Percentiles rank a stretch among this genome's conserved stretches.
Evolutionary conservation across 176 grass and related monocot species (phyloP).

Genomic region (Avena insularis): DNA sequence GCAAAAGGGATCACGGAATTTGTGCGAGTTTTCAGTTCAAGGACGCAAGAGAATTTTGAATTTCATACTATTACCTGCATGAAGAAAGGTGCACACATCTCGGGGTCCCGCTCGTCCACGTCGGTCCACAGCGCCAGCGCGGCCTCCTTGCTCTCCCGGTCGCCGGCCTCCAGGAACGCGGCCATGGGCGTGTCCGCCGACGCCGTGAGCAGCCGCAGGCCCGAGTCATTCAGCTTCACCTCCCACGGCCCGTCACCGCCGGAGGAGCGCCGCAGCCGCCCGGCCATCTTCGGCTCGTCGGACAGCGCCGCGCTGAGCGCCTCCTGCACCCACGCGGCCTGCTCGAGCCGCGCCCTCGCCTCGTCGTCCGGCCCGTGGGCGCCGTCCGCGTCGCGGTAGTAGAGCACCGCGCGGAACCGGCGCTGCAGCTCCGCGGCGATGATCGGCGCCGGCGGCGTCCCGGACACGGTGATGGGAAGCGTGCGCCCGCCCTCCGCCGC

Average conservation of each 20-base stretch:
- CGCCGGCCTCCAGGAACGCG: conserved; percentile 53
- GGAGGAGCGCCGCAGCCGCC: conserved; percentile 58
- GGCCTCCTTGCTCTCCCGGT: conserved; percentile 41
- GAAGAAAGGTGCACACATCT: conserved; percentile 63
- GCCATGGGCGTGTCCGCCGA: conserved; percentile 54
- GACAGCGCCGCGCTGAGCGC: conserved; percentile 60
- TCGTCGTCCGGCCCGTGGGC: conserved; percentile 35
- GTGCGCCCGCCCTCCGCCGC: conserved; percentile 33
- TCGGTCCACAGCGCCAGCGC: conserved; percentile 63
- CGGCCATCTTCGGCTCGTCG: conserved; percentile 68
- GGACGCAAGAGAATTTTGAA: not conserved
- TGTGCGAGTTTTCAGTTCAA: not conserved
- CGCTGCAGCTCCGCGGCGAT: conserved; percentile 49
- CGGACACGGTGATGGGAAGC: conserved; percentile 48
- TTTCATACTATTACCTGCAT: conserved; percentile 53
- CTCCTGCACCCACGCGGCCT: conserved; percentile 75
- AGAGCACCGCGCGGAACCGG: conserved; percentile 64
- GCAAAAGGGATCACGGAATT: not conserved
- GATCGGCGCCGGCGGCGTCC: conserved; percentile 14
- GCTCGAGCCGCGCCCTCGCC: conserved; percentile 48
- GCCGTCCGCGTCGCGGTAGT: conserved; percentile 50
- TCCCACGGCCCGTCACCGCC: conserved; percentile 52
- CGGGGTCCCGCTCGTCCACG: conserved; percentile 52
- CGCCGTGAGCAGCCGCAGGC: conserved; percentile 71
- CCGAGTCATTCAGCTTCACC: conserved; percentile 73